A percentile compares a stretch with the other conserved stretches of the same genome.
Conservation (phyloP, 83 land plant genomes). For the Picea abies region DNA sequence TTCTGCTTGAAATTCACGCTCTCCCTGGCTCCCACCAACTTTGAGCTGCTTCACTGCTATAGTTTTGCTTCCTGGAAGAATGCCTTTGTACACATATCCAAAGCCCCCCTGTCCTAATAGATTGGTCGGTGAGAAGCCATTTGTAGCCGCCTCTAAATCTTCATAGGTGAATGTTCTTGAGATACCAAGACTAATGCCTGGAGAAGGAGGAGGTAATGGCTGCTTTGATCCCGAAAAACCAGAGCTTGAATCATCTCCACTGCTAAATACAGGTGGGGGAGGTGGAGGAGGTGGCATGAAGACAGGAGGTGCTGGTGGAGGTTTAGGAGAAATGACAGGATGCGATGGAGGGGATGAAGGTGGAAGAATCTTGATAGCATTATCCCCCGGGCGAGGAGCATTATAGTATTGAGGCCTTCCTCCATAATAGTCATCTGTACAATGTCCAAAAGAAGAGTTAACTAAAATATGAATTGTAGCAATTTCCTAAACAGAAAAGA, state of each 20-base stretch:
- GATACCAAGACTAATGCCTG: not conserved
- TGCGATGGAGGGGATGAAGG: constrained; percentile 5
- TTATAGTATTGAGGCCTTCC: constrained; percentile 14
- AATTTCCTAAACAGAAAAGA: not conserved
- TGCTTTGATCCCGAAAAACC: constrained; percentile 13
- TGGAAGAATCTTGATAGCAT: constrained; percentile 4
- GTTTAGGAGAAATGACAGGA: not conserved
- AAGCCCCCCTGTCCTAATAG: constrained; percentile 56
- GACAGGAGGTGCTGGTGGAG: not conserved
- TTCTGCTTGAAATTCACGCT: constrained; percentile 53
- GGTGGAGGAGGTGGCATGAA: constrained; percentile 3
- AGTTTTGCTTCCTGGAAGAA: constrained; percentile 34
- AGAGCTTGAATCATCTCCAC: constrained; percentile 16
- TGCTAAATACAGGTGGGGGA: constrained; percentile 15
- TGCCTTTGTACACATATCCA: constrained; percentile 56
- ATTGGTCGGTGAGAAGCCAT: constrained; percentile 32
- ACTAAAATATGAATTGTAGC: not conserved
- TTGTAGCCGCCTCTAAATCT: constrained; percentile 42
- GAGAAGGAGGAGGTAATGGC: constrained; percentile 11
- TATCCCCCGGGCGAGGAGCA: constrained; percentile 11
- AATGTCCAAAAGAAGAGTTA: not conserved
- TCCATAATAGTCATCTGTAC: constrained; percentile 8
- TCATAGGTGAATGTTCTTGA: constrained; percentile 28
- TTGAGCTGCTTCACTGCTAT: constrained; percentile 60
- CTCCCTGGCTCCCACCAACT: constrained; percentile 49